Evolutionary conservation across 2,329 filamentous ascomycete genomes (phyloP), one percentile per base, ranked within the genome.

Genomic region (Hymenoscyphus salicellus): DNA sequence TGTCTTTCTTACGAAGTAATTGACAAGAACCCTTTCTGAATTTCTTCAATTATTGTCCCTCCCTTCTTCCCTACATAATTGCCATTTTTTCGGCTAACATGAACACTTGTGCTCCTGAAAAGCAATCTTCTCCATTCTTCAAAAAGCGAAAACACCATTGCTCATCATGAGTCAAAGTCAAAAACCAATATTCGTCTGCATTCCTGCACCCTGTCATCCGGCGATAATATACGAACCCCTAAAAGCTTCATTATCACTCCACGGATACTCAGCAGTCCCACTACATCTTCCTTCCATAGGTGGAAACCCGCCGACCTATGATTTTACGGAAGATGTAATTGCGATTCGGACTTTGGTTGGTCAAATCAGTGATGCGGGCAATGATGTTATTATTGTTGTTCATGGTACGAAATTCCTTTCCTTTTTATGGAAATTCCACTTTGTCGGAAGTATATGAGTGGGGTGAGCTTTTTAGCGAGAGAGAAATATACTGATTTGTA

Each of bases 201-300:
- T 80, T 61, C 77, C 74, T 7, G 78, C 77, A 60, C 72, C 77
- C 55, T 79, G 76, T 72, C 78, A 80, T 66, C 71, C 69, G 41
- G 72, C 76, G 10, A 70, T 59, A 38, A 76, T 77, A 68, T 80
- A 77, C 65, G 67, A 75, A 63, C 72, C 74, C n/a, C 63, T 79
- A 59, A 75, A 72, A 60, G 69, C 71, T 2, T 67, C 74, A 61
- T 72, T 80, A 11, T 66, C 70, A 4, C 62, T 74, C 14, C 65
- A 72, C 60, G 71, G 74, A 20, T 71, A 77, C 49, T 73, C 70
- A 68, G 76, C 75, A 26, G 63, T 75, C 57, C 23, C 71, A 6
- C 63, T 79, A 6, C 63, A 72, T 14, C 73, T 79, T 14, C 77
- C 77, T 17, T 79, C 77, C 14, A 77, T 75, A 6, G 65, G 71